phyloP scores from a whole-genome alignment of 805 yeast species.

The Yamadazyma sp. region DNA sequence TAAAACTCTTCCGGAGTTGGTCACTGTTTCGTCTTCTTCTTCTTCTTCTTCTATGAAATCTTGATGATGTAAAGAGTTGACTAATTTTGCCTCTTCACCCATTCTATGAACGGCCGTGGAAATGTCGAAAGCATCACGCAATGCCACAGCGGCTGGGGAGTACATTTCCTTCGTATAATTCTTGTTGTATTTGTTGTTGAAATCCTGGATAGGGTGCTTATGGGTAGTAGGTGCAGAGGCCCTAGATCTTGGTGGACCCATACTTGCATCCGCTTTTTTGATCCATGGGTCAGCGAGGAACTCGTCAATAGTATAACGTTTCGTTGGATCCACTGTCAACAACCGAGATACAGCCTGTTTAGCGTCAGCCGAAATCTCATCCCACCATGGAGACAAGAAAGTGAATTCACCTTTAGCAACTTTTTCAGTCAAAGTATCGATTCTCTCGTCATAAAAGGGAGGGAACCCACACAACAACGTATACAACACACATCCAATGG shows the following conservation, averaged over 20 bases:
- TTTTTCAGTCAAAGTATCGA: constrained; percentile 70
- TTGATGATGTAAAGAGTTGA: constrained; percentile 19
- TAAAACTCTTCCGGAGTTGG: constrained; percentile 13
- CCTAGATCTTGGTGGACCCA: constrained; percentile 11
- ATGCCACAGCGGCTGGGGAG: constrained; percentile 75
- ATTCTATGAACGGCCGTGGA: constrained; percentile 82
- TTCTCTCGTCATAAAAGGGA: constrained; percentile 87
- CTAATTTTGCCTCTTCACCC: constrained; percentile 60
- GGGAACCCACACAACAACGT: constrained; percentile 96
- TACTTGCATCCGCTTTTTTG: constrained; percentile 17
- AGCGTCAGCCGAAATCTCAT: constrained; percentile 68
- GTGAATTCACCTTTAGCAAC: constrained; percentile 80
- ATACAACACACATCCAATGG: constrained; percentile 92
- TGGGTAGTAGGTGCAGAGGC: constrained; percentile 1
- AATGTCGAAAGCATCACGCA: constrained; percentile 84
- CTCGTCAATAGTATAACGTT: constrained; percentile 69
- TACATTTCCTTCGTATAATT: constrained; percentile 34
- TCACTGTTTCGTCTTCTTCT: constrained; percentile 25
- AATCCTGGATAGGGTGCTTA: constrained; percentile 28
- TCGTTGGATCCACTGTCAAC: constrained; percentile 67
- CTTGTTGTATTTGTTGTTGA: constrained; percentile 19
- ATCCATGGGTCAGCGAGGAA: constrained; percentile 80
- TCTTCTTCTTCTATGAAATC: constrained; percentile 39
- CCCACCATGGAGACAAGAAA: constrained; percentile 87
- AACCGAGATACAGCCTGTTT: constrained; percentile 66